Base-by-base conservation (phyloP, 192 early-diverging fungal species). In the Backusella luteola region DNA sequence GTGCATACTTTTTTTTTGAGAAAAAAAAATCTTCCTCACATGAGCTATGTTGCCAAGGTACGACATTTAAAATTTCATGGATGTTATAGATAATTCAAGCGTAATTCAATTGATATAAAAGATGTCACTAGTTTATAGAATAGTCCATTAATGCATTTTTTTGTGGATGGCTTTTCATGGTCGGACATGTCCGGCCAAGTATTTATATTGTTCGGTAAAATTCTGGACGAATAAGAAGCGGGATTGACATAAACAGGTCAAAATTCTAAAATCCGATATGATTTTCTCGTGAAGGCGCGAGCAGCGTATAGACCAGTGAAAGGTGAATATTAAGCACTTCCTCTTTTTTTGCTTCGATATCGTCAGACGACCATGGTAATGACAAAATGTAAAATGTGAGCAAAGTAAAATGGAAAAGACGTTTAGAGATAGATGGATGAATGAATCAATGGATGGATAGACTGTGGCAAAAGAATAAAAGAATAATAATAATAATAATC, bases 361-460 rank as follows among this genome's bases (percentile, higher is more conserved):
- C 56, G 56, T 63, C 56, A 63, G 56, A 63, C 56, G 56, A 63
- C 56, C 56, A 63, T 63, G 56, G 56, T 63, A 63, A 63, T 29
- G 56, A 63, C 56, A 63, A 29, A 32, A 63, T 9, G 23, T 63
- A 26, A 14, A 26, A 63, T 63, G 56, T 63, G 56, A 63, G 56
- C 56, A 63, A 26, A 63, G 56, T 63, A 63, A 8, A 3, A 14
- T 63, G 56, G 56, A 3, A 63, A 32, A 63, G 56, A 29, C 23
- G 19, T 29, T 29, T 63, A 63, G 56, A 29, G 56, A 63, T 12
- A 11, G 56, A 63, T 63, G 23, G 56, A 63, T 29, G n/a, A n/a
- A 63, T 63, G 23, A n/a, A 56, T 56, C 2, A 56, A 63, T 12
- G 56, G n/a, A 63, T 63, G 56, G 56, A 63, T 63, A 63, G 8